phyloP scores from a whole-genome alignment of 768 basidiomycete species.

The Coprinopsis cinerea region DNA sequence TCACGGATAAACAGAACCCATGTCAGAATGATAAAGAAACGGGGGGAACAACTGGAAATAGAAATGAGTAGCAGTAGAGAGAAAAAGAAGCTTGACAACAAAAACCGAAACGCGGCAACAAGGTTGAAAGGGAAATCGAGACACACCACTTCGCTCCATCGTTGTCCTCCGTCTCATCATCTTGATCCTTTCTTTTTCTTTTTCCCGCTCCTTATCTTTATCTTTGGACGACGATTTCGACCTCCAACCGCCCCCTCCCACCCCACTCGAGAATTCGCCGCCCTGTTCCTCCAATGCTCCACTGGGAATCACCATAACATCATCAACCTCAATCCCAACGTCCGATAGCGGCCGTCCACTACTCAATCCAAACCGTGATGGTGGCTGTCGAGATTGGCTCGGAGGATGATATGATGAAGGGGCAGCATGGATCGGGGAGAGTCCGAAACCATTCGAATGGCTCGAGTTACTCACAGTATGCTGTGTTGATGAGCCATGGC shows the following conservation, averaged over 20 bases:
- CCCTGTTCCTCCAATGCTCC: constrained; percentile 40
- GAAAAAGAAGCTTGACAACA: background rate
- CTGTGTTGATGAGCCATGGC: constrained; percentile 1
- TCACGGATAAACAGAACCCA: background rate
- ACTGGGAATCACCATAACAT: constrained; percentile 36
- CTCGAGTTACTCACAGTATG: background rate
- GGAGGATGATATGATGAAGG: background rate
- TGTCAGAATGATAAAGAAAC: background rate
- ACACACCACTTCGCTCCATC: constrained; percentile 37
- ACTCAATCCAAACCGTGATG: constrained; percentile 4
- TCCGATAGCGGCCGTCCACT: constrained; percentile 15
- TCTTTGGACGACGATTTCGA: constrained; percentile 27
- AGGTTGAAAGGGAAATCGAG: background rate
- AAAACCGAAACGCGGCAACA: background rate
- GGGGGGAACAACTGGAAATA: background rate
- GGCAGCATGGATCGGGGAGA: background rate
- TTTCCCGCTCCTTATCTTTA: constrained; percentile 18
- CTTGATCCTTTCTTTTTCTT: constrained; percentile 31
- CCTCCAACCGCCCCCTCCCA: constrained; percentile 51
- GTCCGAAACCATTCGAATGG: background rate
- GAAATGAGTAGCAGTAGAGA: background rate
- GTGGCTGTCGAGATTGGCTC: background rate
- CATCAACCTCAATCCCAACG: constrained; percentile 35
- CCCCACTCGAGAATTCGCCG: constrained; percentile 24
- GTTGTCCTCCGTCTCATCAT: constrained; percentile 55